Percentiles rank a stretch among this genome's conserved stretches.
Evolutionary conservation across 2,329 filamentous ascomycete species (phyloP).

Genomic region (Teratosphaeria viscida): DNA sequence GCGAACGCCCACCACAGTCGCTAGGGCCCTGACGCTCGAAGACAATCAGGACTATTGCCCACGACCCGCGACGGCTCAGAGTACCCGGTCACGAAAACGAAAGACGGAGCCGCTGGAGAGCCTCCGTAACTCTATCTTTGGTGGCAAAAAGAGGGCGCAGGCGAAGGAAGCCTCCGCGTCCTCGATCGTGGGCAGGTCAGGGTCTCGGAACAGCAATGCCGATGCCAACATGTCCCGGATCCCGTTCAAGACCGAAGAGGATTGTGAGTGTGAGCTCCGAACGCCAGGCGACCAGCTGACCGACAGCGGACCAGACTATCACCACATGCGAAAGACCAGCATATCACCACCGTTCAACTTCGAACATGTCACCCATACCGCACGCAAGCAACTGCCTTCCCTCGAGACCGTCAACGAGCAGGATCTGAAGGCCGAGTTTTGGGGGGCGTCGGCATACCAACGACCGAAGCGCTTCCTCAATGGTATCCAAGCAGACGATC

Average conservation of each 20-base stretch:
- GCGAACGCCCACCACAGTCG: conserved; percentile 6
- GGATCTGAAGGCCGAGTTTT: conserved; percentile 45
- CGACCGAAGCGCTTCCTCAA: conserved; percentile 38
- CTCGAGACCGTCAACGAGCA: conserved; percentile 42
- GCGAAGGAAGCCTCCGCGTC: conserved; percentile 1
- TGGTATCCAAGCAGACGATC: conserved; percentile 42
- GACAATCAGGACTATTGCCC: not conserved
- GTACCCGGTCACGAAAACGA: conserved; percentile 8
- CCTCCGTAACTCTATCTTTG: conserved; percentile 18
- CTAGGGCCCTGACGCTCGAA: conserved; percentile 3
- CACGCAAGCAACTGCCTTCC: conserved; percentile 42
- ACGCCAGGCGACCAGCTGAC: not conserved
- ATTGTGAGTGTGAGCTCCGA: conserved; percentile 8
- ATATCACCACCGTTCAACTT: conserved; percentile 57
- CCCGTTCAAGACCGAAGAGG: conserved; percentile 6
- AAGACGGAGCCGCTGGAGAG: conserved; percentile 14
- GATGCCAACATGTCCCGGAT: not conserved
- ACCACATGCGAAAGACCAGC: conserved; percentile 31
- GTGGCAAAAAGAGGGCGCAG: conserved; percentile 4
- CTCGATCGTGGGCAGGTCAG: not conserved
- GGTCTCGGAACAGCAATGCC: not conserved
- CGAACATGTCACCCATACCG: conserved; percentile 52
- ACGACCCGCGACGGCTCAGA: conserved; percentile 9
- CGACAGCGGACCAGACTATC: conserved; percentile 15
- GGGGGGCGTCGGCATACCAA: conserved; percentile 43